phyloP scores from a whole-genome alignment of 1,284 basidiomycete species.

The Trichosporon faecale region DNA sequence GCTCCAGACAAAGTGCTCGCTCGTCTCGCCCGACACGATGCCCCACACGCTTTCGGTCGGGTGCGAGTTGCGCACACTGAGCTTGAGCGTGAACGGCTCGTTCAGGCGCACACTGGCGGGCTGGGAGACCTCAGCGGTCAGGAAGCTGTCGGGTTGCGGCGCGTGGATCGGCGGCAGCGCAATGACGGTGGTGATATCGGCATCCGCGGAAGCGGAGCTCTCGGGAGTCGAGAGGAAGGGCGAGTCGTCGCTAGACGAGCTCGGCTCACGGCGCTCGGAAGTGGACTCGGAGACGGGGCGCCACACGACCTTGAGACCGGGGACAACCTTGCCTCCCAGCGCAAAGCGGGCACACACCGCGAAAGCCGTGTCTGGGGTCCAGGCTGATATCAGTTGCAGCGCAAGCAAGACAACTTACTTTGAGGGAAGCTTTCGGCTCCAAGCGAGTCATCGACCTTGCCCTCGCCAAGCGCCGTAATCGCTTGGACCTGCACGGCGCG shows the following conservation, averaged over 20 bases:
- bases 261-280: not conserved
- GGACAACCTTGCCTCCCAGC: not conserved
- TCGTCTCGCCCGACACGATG: constrained; percentile 38
- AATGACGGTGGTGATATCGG: constrained; percentile 7
- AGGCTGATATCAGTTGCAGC: constrained; percentile 1
- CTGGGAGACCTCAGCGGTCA: constrained; percentile 29
- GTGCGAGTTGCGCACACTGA: constrained; percentile 44
- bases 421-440: not conserved
- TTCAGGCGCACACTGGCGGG: constrained; percentile 27
- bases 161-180: constrained; percentile 33
- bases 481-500: not conserved
- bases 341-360: constrained; percentile 30
- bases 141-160: constrained; percentile 36
- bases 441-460: constrained; percentile 12
- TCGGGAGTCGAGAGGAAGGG: not conserved
- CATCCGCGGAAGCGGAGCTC: not conserved
- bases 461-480: constrained; percentile 1
- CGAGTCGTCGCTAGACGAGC: not conserved
- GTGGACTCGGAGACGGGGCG: constrained; percentile 1
- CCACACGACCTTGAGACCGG: constrained; percentile 19
- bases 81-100: constrained; percentile 35
- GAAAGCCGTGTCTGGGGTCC: constrained; percentile 16
- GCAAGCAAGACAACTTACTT: not conserved
- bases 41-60: constrained; percentile 32
- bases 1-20: constrained; percentile 46